Base-by-base conservation (phyloP, 2,329 filamentous ascomycete genomes). In the Chlorencoelia australis region DNA sequence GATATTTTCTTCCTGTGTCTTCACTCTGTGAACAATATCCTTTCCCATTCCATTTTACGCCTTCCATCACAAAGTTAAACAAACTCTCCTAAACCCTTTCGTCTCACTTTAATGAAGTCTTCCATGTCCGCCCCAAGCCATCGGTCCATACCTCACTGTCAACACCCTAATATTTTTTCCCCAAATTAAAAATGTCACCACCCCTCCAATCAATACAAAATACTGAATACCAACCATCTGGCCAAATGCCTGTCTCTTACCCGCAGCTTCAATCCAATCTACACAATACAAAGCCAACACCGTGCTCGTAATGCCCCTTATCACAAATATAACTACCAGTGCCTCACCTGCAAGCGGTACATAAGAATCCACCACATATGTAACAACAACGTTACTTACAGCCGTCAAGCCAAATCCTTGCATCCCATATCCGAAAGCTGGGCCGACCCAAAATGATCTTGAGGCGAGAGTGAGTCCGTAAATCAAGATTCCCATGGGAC, bases 381-480 rank as follows among this genome's bases (percentile, higher is more conserved):
- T 54, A 18, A 56, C 40, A 6, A 49, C 47, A 7, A 58, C 47
- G 30, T 57, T 58, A 27, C 48, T 50, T 11, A 48, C 46, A 1
- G 52, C 49, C 2, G 48, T 52, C 21, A 56, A 49, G 3, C 51
- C 56, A 33, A 58, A 58, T 5, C 49, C 50, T 31, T 53, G 48
- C 52, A 58, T 53, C 14, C 43, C 50, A 33, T 51, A 55, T 2
- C 54, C 54, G n/a, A 43, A 32, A 5, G 35, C 38, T 1, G 43
- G 32, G 21, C 40, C 37, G 13, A 37, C 29, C 21, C 31, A 45
- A 19, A 22, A 24, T 24, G 31, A 37, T 11, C 41, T 31, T 21
- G 33, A 46, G 39, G 47, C 46, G 18, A 56, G 39, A 4, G 42
- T 47, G 27, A 53, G 35, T 7, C 54, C 56, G 18, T 46, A 56